Conservation (phyloP, 805 yeast species). For the Starmerella apis region DNA sequence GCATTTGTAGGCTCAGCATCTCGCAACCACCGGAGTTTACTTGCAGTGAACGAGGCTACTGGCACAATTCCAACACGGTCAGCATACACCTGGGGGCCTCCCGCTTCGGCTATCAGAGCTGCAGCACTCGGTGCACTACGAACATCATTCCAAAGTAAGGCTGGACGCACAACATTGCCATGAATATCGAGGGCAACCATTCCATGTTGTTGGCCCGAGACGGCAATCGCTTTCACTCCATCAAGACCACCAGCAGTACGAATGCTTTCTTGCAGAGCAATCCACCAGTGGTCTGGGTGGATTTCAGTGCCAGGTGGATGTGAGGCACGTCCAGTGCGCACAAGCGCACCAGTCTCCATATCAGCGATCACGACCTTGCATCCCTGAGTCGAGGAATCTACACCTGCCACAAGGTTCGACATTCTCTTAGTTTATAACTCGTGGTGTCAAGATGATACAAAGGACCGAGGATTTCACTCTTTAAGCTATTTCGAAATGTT, state of each 20-base stretch:
- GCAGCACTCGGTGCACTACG: slow-evolving; percentile 24
- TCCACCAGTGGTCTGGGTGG: slow-evolving; percentile 25
- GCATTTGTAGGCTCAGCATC: slow-evolving; percentile 26
- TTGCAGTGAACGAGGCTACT: slow-evolving; percentile 26
- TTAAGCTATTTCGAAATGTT: too few relatives aligned
- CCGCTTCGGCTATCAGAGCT: slow-evolving; percentile 22
- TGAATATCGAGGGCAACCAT: slow-evolving; percentile 20
- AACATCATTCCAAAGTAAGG: slow-evolving; percentile 26
- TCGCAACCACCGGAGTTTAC: slow-evolving; percentile 25
- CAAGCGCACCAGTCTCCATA: slow-evolving; percentile 15
- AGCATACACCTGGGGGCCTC: slow-evolving; percentile 24
- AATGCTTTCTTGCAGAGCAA: slow-evolving; percentile 20
- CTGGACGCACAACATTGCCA: slow-evolving; percentile 24
- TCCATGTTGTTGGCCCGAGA: slow-evolving; percentile 28
- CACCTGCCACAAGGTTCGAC: slow-evolving; percentile 22
- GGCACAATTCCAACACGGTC: slow-evolving; percentile 25
- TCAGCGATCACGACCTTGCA: slow-evolving; percentile 24
- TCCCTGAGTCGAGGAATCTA: slow-evolving; percentile 27
- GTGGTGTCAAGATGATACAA: too few relatives aligned
- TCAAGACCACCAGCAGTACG: slow-evolving; percentile 22
- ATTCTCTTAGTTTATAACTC: too few relatives aligned
- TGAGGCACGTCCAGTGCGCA: slow-evolving; percentile 19
- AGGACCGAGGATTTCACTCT: too few relatives aligned
- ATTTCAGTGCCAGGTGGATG: slow-evolving; percentile 27
- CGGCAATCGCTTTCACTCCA: slow-evolving; percentile 24